Base-by-base conservation (phyloP, 345 rosid species). In the Corchorus olitorius region DNA sequence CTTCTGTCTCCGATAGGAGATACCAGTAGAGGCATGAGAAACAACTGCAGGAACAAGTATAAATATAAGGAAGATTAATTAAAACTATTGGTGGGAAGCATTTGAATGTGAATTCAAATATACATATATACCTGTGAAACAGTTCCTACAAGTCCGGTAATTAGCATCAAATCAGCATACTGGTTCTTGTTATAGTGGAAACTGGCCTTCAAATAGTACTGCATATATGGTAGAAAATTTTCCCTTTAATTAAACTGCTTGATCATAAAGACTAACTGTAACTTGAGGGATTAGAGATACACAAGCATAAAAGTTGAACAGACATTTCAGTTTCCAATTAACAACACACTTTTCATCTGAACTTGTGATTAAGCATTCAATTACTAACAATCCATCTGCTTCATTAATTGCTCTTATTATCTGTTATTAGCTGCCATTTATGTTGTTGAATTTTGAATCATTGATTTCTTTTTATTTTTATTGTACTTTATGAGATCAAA, bases 201-300 rank as follows among this genome's bases (percentile, higher is more conserved):
- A 41, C 91, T 97, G 9, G 99, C 99, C 87, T 91, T 95, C 78
- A 91, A 67, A 86, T 80, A 93, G 81, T 84, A 95, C 99, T 93
- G 89, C 89, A 89, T 34, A 89, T 34, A 17, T 27, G 27, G 60
- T 0, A 65, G 17, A 34, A 65, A 73, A 48, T 15, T 33, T 41
- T 9, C 22, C 71, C 33, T 19, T 43, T 45, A 45, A 66, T 43
- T 45, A 45, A 66, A 6, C 52, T 66, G 17, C 22, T 45, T 66
- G 71, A 66, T 66, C 54, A 66, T 35, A 20, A 46, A 5, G 43
- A 39, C 43, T 39, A 39, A 16, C 41, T 39, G 19, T 39, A 27
- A 17, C 48, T 64, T 39, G 22, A 64, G 13, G 50, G 49, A 17
- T 4, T 10, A 37, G 69, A 4, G 1, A 65, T 65, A 11, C 70